Evolutionary conservation across 2,329 filamentous ascomycete genomes (phyloP), one percentile per base, ranked within the genome.

Genomic region (Fusarium torulosum): DNA sequence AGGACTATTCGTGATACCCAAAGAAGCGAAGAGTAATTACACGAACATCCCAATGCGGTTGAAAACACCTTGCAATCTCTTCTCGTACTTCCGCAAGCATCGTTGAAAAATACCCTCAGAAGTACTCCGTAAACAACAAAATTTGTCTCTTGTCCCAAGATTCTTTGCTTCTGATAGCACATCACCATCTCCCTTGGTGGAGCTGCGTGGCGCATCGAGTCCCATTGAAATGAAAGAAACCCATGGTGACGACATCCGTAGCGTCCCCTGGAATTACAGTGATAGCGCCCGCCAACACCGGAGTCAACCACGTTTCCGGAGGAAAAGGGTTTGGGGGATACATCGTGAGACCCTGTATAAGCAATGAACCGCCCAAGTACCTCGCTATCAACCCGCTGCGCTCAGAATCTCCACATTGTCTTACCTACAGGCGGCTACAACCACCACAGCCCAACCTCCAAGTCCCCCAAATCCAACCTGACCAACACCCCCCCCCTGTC

Each of bases 251-350:
- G 67, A 70, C 67, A 70, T 70, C 52, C 41, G 60, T 70, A 58
- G 64, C 49, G 45, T 70, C 66, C 67, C 67, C 67, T 70, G 51
- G 63, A 70, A 60, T 70, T 69, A 52, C 66, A 65, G 53, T 55
- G 59, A 51, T 59, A 55, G 55, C 50, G 58, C 49, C 59, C 58
- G 37, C 50, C 58, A 53, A 42, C 21, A 43, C 63, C 66, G 66
- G 66, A 51, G 44, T 70, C 64, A 45, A 69, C 54, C 40, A 67
- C 52, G 31, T 20, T 46, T 56, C 66, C 62, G 63, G 62, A 58
- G 23, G 37, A 38, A 11, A n/a, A 13, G n/a, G 38, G 62, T 59
- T 69, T 67, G 47, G 15, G 29, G 21, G 21, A 23, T 67, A 69
- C 66, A 31, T 43, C 6, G 2, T 19, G 1, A 13, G 5, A 19